A percentile compares a stretch with the other conserved stretches of the same genome.
Conservation (phyloP, 495 filamentous ascomycete species). For the Hypomontagnella monticulosa region DNA sequence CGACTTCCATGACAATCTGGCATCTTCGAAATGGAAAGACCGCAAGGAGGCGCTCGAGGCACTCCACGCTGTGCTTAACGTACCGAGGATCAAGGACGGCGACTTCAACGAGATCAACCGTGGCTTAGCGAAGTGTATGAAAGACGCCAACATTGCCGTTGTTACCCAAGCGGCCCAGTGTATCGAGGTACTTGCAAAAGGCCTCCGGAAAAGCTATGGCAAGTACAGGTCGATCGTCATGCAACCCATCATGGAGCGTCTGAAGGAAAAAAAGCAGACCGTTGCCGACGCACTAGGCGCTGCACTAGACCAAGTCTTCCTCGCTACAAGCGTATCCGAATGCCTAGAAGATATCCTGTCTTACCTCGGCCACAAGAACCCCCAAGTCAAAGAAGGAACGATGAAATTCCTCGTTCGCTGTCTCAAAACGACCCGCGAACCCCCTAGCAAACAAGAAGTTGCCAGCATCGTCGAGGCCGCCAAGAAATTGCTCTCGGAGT, state of each 20-base stretch:
- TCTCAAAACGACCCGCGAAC: constrained; percentile 82
- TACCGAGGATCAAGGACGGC: constrained; percentile 91
- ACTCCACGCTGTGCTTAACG: constrained; percentile 77
- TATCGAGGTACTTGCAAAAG: constrained; percentile 90
- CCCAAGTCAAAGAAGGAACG: constrained; percentile 93
- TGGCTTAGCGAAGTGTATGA: constrained; percentile 92
- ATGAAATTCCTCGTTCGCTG: constrained; percentile 90
- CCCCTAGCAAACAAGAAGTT: constrained; percentile 83
- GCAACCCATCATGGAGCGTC: constrained; percentile 87
- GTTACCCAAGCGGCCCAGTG: constrained; percentile 95
- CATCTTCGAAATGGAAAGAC: constrained; percentile 97
- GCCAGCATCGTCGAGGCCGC: constrained; percentile 85
- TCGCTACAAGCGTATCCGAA: constrained; percentile 79
- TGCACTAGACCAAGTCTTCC: constrained; percentile 88
- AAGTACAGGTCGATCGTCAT: constrained; percentile 84
- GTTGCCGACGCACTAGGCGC: constrained; percentile 87
- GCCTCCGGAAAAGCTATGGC: constrained; percentile 77
- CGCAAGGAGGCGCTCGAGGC: constrained; percentile 94
- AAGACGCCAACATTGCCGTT: constrained; percentile 96
- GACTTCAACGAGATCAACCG: constrained; percentile 85
- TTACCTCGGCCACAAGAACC: constrained; percentile 92
- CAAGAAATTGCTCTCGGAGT: constrained; percentile 90
- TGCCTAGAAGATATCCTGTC: constrained; percentile 89
- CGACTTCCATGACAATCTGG: constrained; percentile 81
- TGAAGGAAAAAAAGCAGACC: constrained; percentile 95